A percentile compares a stretch with the other conserved stretches of the same genome.
Evolutionary conservation across 2,329 filamentous ascomycete species (phyloP).

Genomic region (Aspergillus unguis): DNA sequence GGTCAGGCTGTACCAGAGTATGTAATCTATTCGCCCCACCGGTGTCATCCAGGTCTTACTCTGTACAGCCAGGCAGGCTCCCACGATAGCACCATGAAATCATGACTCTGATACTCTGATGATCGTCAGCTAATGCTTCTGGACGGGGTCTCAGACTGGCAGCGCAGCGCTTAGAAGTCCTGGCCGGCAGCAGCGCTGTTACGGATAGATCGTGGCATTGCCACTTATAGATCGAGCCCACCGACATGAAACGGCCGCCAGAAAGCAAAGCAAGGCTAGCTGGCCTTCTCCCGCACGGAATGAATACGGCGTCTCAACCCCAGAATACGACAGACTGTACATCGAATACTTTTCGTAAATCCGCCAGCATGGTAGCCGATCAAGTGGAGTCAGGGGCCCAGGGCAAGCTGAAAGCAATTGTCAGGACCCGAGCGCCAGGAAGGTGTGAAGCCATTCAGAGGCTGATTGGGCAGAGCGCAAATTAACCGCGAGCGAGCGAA

Average conservation of each 20-base stretch:
- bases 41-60: neutral
- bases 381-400: conserved; percentile 9
- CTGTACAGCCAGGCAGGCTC: neutral
- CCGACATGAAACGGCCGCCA: no score
- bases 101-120: neutral
- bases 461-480: neutral
- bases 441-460: neutral
- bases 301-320: no score
- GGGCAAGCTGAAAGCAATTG: conserved; percentile 9
- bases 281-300: no score
- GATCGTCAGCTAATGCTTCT: no score
- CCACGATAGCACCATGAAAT: conserved; percentile 4
- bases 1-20: conserved; percentile 5
- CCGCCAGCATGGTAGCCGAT: neutral
- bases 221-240: no score
- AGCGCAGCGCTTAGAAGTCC: neutral
- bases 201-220: no score
- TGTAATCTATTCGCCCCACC: conserved; percentile 9
- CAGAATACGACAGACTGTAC: no score
- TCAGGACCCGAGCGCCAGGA: neutral
- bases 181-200: no score
- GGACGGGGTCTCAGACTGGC: neutral
- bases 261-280: no score
- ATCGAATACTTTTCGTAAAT: no score
- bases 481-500: conserved; percentile 7